Conservation (phyloP, 768 basidiomycete genomes). For the Mycena amicta region DNA sequence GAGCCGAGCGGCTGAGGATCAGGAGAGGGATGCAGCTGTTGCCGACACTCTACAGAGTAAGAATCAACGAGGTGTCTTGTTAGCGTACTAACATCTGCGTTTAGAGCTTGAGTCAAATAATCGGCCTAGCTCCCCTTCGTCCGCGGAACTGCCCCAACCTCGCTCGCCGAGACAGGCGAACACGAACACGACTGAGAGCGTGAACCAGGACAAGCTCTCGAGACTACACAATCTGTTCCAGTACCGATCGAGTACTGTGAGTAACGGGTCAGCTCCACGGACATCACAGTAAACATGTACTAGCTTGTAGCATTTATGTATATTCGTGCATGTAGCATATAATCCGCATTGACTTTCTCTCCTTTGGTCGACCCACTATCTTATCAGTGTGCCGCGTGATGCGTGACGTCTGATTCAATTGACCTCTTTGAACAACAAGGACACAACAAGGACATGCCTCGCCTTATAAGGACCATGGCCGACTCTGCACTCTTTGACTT, state of each 20-base stretch:
- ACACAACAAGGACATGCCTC: too few species aligned
- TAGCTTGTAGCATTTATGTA: slow-evolving; percentile 11
- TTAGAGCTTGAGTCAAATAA: slow-evolving; percentile 68
- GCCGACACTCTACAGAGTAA: slow-evolving; percentile 80
- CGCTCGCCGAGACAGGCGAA: slow-evolving; percentile 37
- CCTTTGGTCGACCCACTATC: too few species aligned
- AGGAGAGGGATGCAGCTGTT: slow-evolving; percentile 78
- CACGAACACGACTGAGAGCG: slow-evolving; percentile 37
- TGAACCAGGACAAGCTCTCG: slow-evolving; percentile 66
- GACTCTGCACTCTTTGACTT: not conserved
- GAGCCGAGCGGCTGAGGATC: slow-evolving; percentile 84
- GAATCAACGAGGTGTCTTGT: not conserved
- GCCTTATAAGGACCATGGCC: not conserved
- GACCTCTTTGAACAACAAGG: not conserved
- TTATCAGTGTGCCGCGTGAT: too few species aligned
- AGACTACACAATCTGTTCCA: slow-evolving; percentile 82
- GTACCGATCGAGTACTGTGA: slow-evolving; percentile 70
- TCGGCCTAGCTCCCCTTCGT: slow-evolving; percentile 36
- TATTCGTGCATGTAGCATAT: slow-evolving; percentile 7
- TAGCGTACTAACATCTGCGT: not conserved
- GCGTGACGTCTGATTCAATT: too few species aligned
- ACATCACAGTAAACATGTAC: slow-evolving; percentile 18
- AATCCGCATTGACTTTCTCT: too few species aligned
- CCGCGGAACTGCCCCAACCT: slow-evolving; percentile 32
- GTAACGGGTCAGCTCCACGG: slow-evolving; percentile 44